These are phyloP conservation scores for Russula foetens DNA, from an alignment of 768 basidiomycete genomes.

Conservation along the genomic window DNA sequence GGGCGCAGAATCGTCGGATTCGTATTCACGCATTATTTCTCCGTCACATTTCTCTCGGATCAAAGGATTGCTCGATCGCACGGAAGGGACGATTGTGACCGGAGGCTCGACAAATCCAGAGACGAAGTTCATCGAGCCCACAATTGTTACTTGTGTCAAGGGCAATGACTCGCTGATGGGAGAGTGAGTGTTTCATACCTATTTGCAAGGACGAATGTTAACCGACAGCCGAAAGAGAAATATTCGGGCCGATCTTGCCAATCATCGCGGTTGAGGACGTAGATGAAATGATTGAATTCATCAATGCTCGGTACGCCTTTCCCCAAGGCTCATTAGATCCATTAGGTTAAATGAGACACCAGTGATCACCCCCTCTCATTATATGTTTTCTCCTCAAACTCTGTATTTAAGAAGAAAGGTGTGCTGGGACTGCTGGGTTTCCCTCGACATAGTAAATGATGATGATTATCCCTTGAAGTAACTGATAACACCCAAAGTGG, in stretches of 20 bases:
- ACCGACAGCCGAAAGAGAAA: slow-evolving; percentile 42
- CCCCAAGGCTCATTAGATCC: background rate
- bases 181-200: slow-evolving; percentile 40
- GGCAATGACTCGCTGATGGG: slow-evolving; percentile 65
- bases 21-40: slow-evolving; percentile 46
- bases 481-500: slow-evolving; percentile 67
- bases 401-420: slow-evolving; percentile 56
- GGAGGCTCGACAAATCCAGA: slow-evolving; percentile 56
- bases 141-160: slow-evolving; percentile 56
- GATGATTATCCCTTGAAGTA: slow-evolving; percentile 33
- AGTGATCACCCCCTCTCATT: slow-evolving; percentile 70
- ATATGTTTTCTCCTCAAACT: slow-evolving; percentile 65
- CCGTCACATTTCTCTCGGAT: slow-evolving; percentile 49
- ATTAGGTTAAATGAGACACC: background rate
- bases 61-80: slow-evolving; percentile 52
- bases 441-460: too few relatives aligned
- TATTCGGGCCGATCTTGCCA: slow-evolving; percentile 79
- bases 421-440: slow-evolving; percentile 1
- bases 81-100: slow-evolving; percentile 54
- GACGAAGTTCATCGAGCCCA: slow-evolving; percentile 62
- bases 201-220: background rate
- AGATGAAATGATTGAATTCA: slow-evolving; percentile 63
- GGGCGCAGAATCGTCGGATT: slow-evolving; percentile 35
- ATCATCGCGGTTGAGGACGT: slow-evolving; percentile 62
- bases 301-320: slow-evolving; percentile 43